Evolutionary conservation across 352 stramenopile genomes (phyloP).

Genomic region (Phytophthora constricta): DNA sequence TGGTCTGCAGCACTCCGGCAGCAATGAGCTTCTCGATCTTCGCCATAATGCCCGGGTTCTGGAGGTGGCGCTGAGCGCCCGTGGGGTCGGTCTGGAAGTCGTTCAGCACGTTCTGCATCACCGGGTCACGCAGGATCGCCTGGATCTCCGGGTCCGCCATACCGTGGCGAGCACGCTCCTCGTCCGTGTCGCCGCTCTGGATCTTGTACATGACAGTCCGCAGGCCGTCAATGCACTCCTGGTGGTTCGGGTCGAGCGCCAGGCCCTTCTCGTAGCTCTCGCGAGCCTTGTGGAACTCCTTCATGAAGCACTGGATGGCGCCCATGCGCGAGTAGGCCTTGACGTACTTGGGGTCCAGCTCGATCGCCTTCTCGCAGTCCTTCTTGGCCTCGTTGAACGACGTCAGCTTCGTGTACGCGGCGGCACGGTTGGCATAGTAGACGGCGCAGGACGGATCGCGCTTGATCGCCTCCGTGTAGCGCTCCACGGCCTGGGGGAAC

Average conservation of each 20-base stretch:
- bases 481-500: constrained; percentile 93
- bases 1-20: constrained; percentile 96
- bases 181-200: constrained; percentile 95
- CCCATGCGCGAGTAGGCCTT: constrained; percentile 99
- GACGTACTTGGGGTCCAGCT: constrained; percentile 99
- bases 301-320: constrained; percentile 99
- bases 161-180: constrained; percentile 96
- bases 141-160: constrained; percentile 99
- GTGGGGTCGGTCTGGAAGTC: constrained; percentile 97
- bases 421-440: constrained; percentile 99
- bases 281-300: constrained; percentile 99
- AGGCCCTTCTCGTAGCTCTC: constrained; percentile 97
- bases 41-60: constrained; percentile 93
- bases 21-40: constrained; percentile 99
- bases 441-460: constrained; percentile 96
- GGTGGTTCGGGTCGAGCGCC: constrained; percentile 94
- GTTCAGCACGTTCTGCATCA: constrained; percentile 98
- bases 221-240: constrained; percentile 96
- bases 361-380: constrained; percentile 97
- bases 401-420: constrained; percentile 98
- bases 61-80: constrained; percentile 92
- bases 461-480: constrained; percentile 99
- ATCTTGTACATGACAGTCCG: constrained; percentile 95
- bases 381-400: constrained; percentile 92
- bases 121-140: constrained; percentile 96